Percentiles rank a stretch among this genome's conserved stretches.
Evolutionary conservation across 2,329 filamentous ascomycete genomes (phyloP).

Genomic region (Neonectria coccinea): DNA sequence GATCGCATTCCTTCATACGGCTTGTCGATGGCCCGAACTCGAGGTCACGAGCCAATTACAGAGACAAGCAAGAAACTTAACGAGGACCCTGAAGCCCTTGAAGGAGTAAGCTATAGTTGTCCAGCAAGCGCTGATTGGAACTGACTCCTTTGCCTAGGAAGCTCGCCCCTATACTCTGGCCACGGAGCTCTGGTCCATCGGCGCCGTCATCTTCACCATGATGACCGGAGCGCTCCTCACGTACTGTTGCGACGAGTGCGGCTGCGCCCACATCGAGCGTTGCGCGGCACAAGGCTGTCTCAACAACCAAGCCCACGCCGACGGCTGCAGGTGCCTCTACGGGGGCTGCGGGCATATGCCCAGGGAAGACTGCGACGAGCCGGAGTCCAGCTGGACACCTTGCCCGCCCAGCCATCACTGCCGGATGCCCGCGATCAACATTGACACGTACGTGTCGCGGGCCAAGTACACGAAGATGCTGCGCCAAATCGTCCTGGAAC

Average conservation of each 20-base stretch:
- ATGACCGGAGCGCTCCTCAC: slow-evolving; percentile 49
- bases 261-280: slow-evolving; percentile 45
- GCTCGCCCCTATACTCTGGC: slow-evolving; percentile 51
- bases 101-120: slow-evolving; percentile 23
- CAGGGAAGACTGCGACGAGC: slow-evolving; percentile 25
- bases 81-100: slow-evolving; percentile 20
- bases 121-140: neutral
- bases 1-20: neutral
- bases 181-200: slow-evolving; percentile 55
- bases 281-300: slow-evolving; percentile 47
- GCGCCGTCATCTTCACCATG: slow-evolving; percentile 55
- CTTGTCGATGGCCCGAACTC: slow-evolving; percentile 30
- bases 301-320: slow-evolving; percentile 31
- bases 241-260: slow-evolving; percentile 34
- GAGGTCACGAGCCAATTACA: slow-evolving; percentile 31
- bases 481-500: slow-evolving; percentile 36
- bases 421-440: slow-evolving; percentile 44
- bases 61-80: slow-evolving; percentile 13
- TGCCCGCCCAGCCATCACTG: slow-evolving; percentile 38
- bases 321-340: slow-evolving; percentile 38
- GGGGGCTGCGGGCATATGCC: slow-evolving; percentile 43
- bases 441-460: slow-evolving; percentile 45
- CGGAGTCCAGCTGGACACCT: slow-evolving; percentile 19
- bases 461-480: slow-evolving; percentile 47
- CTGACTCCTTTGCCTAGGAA: slow-evolving; percentile 35